phyloP scores from a whole-genome alignment of 345 rosid species.

The Heritiera fomes region DNA sequence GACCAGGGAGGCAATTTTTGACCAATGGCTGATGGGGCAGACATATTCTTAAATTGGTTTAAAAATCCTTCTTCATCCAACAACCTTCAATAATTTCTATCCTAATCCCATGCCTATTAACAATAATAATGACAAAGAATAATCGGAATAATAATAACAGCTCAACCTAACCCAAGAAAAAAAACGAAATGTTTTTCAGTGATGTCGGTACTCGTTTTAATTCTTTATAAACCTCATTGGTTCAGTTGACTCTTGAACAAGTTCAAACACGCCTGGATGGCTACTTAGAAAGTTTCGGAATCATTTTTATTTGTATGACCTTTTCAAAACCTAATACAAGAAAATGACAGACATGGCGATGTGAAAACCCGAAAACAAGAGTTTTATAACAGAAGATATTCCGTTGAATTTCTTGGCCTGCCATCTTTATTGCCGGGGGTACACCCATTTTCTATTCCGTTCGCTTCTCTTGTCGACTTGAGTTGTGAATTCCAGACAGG shows the following conservation, averaged over 20 bases:
- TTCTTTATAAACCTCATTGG: slow-evolving; percentile 4
- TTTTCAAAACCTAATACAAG: slow-evolving; percentile 35
- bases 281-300: slow-evolving; percentile 15
- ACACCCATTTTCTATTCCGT: not conserved
- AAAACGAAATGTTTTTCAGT: not conserved
- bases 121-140: not conserved
- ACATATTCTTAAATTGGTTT: not conserved
- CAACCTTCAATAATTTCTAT: slow-evolving; percentile 41
- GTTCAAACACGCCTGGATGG: slow-evolving; percentile 26
- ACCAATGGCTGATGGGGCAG: slow-evolving; percentile 4
- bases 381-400: not conserved
- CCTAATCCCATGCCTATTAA: slow-evolving; percentile 18
- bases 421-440: not conserved
- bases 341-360: not conserved
- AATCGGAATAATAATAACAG: not conserved
- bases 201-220: not conserved
- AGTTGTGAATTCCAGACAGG: not conserved
- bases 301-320: slow-evolving; percentile 6
- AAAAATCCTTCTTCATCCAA: slow-evolving; percentile 31
- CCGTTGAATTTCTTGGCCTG: not conserved
- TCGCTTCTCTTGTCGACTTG: not conserved
- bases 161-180: slow-evolving; percentile 27
- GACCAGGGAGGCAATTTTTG: not conserved
- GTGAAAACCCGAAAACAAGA: not conserved
- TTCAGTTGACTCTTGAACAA: slow-evolving; percentile 15